Evolutionary conservation across 208 protist species (phyloP).

Genomic region (Leishmania mexicana): DNA sequence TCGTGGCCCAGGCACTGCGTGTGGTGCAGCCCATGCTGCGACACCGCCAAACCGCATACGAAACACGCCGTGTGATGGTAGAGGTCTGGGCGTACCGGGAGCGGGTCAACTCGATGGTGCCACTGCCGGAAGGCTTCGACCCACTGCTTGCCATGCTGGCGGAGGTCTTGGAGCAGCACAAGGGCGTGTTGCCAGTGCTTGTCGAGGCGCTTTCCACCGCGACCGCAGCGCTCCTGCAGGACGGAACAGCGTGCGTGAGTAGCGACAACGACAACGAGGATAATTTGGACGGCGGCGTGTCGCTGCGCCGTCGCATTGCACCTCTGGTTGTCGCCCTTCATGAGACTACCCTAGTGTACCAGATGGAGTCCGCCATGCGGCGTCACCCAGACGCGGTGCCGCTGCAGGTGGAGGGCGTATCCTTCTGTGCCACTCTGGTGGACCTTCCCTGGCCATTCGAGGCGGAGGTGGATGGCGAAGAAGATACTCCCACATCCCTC

Average conservation of each 20-base stretch:
- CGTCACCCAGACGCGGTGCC: conserved; percentile 30
- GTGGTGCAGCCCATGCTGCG: conserved; percentile 42
- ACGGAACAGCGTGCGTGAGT: neutral
- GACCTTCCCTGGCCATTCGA: conserved; percentile 24
- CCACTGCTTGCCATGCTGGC: conserved; percentile 13
- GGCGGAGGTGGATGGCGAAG: conserved; percentile 7
- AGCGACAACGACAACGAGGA: neutral
- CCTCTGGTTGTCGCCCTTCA: conserved; percentile 33
- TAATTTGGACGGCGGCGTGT: neutral
- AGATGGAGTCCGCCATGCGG: conserved; percentile 41
- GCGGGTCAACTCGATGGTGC: neutral
- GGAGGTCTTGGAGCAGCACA: conserved; percentile 28
- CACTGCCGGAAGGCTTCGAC: conserved; percentile 5
- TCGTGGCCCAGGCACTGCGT: conserved; percentile 52
- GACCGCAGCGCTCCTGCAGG: conserved; percentile 19
- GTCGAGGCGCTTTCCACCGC: conserved; percentile 13
- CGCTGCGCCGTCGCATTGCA: neutral
- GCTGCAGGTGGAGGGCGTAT: conserved; percentile 39
- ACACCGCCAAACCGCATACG: conserved; percentile 52
- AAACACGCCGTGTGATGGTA: conserved; percentile 43
- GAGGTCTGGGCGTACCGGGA: conserved; percentile 8
- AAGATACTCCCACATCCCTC: conserved; percentile 15
- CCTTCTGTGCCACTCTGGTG: conserved; percentile 51
- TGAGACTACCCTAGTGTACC: conserved; percentile 33
- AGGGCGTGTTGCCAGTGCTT: conserved; percentile 20